Base-by-base conservation (phyloP, 139 green algal species). In the Chlorella sp. region DNA sequence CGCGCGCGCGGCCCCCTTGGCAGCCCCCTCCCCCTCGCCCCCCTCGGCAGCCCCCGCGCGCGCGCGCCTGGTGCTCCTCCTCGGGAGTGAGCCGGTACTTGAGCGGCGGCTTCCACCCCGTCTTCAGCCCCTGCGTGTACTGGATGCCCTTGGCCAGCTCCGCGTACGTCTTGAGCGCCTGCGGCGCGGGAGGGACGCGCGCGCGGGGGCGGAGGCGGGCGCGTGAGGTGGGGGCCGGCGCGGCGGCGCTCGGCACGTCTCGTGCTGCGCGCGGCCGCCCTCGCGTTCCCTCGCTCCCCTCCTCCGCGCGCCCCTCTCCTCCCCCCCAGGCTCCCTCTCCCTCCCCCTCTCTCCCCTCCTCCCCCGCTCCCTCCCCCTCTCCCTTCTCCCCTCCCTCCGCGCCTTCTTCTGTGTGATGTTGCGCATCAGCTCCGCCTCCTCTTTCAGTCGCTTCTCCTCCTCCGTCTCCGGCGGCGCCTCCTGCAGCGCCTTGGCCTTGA, bases 351-450 rank as follows among this genome's bases (percentile, higher is more conserved):
- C n/a, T n/a, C n/a, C n/a, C n/a, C n/a, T n/a, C n/a, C n/a, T n/a
- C n/a, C n/a, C n/a, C n/a, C n/a, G n/a, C n/a, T n/a, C n/a, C n/a
- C n/a, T n/a, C n/a, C n/a, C n/a, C n/a, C n/a, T n/a, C n/a, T n/a
- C n/a, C n/a, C n/a, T n/a, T n/a, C n/a, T n/a, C n/a, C n/a, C n/a
- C n/a, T n/a, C n/a, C n/a, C n/a, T n/a, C n/a, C n/a, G n/a, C n/a
- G n/a, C n/a, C n/a, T n/a, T n/a, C 76, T 92, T 94, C 73, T 95
- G 89, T n/a, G 88, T 90, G 56, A 98, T 86, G 63, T 91, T 73
- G 41, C 89, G 85, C 87, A 99, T 86, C 46, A 99, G 92, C 64
- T 96, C 93, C 41, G 82, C 58, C 86, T 98, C 95, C 86, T 99
- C 91, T 33, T 73, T 70, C 72, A 88, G 66, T n/a, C 53, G 36